Conservation (phyloP, 2,329 filamentous ascomycete species). For the Stagonosporopsis vannaccii region DNA sequence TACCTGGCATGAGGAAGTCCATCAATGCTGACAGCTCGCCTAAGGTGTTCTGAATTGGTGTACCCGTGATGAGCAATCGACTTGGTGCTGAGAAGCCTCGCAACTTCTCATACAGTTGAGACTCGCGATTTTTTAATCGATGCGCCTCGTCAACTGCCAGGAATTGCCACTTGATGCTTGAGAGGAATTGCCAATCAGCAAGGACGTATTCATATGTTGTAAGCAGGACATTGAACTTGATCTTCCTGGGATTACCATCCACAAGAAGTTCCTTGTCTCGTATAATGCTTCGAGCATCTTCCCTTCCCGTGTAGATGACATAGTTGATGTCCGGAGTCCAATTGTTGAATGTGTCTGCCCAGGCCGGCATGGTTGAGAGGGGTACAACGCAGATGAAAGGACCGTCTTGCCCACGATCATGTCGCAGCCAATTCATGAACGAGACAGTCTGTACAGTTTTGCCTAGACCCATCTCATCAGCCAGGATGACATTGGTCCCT, state of each 20-base stretch:
- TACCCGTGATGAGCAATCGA: slow-evolving; percentile 93
- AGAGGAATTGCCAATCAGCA: slow-evolving; percentile 81
- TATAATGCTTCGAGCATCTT: slow-evolving; percentile 84
- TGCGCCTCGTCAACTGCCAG: slow-evolving; percentile 97
- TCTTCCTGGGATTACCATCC: slow-evolving; percentile 84
- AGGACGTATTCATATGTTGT: slow-evolving; percentile 98
- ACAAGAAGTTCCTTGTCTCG: slow-evolving; percentile 88
- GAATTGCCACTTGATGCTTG: slow-evolving; percentile 95
- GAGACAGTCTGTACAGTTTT: slow-evolving; percentile 98
- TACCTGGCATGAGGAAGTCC: slow-evolving; percentile 96
- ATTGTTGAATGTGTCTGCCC: slow-evolving; percentile 96
- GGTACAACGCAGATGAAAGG: slow-evolving; percentile 98
- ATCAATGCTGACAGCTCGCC: slow-evolving; percentile 90
- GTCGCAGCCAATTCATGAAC: slow-evolving; percentile 95
- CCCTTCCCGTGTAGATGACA: slow-evolving; percentile 92
- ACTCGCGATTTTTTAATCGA: slow-evolving; percentile 94
- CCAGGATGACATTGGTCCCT: slow-evolving; percentile 93
- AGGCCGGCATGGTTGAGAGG: slow-evolving; percentile 94
- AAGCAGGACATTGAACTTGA: slow-evolving; percentile 96
- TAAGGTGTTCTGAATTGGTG: slow-evolving; percentile 95
- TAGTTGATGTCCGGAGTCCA: slow-evolving; percentile 98
- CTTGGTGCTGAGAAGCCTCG: slow-evolving; percentile 86
- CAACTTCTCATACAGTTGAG: slow-evolving; percentile 86
- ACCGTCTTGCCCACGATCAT: slow-evolving; percentile 87
- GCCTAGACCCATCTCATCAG: slow-evolving; percentile 97